These are phyloP conservation scores for Pueraria montana DNA, from an alignment of 306 rosid species.

Conservation along the genomic window DNA sequence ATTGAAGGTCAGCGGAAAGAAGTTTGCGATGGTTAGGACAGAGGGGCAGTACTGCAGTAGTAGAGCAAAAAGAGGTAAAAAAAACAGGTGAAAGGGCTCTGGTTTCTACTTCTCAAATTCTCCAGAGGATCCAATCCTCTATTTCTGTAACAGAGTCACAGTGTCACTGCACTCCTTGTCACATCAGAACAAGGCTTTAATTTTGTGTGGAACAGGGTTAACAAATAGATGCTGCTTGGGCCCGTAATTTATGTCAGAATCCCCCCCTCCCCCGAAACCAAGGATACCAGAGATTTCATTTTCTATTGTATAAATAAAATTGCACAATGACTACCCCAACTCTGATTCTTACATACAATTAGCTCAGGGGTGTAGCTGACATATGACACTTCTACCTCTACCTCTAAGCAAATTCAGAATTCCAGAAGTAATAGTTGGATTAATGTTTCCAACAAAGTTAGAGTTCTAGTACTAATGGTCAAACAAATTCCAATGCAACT, in stretches of 20 bases:
- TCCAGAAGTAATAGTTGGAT: not conserved
- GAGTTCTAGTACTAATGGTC: slow-evolving; percentile 1
- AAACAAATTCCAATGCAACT: slow-evolving; percentile 19
- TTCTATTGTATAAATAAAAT: not conserved
- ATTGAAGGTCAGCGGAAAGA: not conserved
- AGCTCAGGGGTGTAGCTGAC: not conserved
- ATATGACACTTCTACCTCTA: not conserved
- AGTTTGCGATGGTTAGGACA: not conserved
- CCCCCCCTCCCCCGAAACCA: not conserved
- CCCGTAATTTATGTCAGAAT: slow-evolving; percentile 13
- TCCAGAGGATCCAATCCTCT: not conserved
- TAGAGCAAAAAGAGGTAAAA: not conserved
- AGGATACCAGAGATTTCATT: slow-evolving; percentile 2
- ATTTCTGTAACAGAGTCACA: not conserved
- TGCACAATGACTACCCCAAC: slow-evolving; percentile 1
- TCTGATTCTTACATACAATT: slow-evolving; percentile 23
- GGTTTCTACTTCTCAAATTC: not conserved
- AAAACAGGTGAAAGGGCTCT: not conserved
- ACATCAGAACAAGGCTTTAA: not conserved
- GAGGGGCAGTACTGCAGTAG: not conserved
- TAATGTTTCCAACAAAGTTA: slow-evolving; percentile 15
- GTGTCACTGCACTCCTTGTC: slow-evolving; percentile 5
- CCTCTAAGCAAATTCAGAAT: slow-evolving; percentile 16
- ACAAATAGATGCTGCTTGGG: slow-evolving; percentile 23
- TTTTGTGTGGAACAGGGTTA: slow-evolving; percentile 5